Conservation (phyloP, 2,329 filamentous ascomycete genomes). For the Parafenestella ontariensis region DNA sequence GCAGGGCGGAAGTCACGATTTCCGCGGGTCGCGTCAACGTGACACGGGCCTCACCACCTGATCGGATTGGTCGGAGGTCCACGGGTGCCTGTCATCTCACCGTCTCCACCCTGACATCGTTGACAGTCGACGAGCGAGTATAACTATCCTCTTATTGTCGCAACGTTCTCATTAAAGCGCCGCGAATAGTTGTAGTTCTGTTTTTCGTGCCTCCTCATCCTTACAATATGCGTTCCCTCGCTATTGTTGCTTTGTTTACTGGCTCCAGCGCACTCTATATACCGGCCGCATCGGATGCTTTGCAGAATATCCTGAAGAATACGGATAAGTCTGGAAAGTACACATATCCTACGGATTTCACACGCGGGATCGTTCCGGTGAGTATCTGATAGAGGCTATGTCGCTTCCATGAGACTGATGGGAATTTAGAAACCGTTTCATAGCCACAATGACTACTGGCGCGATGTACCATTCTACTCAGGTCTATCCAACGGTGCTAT, state of each 20-base stretch:
- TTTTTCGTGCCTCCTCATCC: neutral
- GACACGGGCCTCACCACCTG: neutral
- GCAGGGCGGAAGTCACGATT: neutral
- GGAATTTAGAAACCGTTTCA: constrained; percentile 58
- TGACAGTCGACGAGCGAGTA: constrained; percentile 15
- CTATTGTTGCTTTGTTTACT: constrained; percentile 22
- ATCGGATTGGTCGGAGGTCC: constrained; percentile 26
- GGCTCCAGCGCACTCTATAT: constrained; percentile 38
- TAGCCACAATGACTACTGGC: constrained; percentile 68
- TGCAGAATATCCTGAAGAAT: constrained; percentile 64
- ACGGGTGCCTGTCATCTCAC: constrained; percentile 19
- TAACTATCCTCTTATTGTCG: constrained; percentile 7
- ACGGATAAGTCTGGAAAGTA: constrained; percentile 62
- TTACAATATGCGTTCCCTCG: constrained; percentile 28
- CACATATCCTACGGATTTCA: constrained; percentile 67
- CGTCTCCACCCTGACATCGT: constrained; percentile 30
- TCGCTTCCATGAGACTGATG: neutral
- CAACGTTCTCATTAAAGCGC: neutral
- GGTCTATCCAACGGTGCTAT: constrained; percentile 65
- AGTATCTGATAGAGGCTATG: constrained; percentile 11
- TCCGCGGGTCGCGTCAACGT: neutral
- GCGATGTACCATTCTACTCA: constrained; percentile 56
- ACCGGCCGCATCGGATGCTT: constrained; percentile 50
- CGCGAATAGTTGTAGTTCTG: constrained; percentile 4
- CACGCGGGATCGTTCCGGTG: constrained; percentile 65